phyloP scores from a whole-genome alignment of 495 filamentous ascomycete species.

The Aspergillus leporis region DNA sequence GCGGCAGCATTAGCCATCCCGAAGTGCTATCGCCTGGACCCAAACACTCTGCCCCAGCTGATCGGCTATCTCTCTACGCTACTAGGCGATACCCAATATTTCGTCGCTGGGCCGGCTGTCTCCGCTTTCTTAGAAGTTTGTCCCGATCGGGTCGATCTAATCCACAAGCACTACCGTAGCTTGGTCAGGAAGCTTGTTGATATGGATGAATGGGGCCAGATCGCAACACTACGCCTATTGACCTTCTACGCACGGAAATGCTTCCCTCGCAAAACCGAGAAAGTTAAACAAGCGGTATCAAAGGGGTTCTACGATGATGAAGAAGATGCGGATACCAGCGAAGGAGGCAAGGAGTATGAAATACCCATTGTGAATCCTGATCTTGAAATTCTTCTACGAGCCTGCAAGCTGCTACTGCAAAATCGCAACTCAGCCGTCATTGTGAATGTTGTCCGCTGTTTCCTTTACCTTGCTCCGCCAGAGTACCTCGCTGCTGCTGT shows the following conservation, averaged over 20 bases:
- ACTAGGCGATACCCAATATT: conserved; percentile 89
- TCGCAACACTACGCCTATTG: conserved; percentile 78
- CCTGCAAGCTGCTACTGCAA: conserved; percentile 80
- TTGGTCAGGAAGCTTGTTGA: conserved; percentile 89
- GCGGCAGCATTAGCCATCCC: conserved; percentile 94
- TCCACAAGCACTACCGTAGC: conserved; percentile 85
- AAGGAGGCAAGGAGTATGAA: conserved; percentile 51
- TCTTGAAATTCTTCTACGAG: conserved; percentile 76
- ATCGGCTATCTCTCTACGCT: conserved; percentile 74
- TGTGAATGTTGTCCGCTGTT: conserved; percentile 81
- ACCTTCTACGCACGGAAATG: conserved; percentile 81
- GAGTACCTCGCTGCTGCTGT: conserved; percentile 70
- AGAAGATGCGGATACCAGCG: conserved; percentile 43
- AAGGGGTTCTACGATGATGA: conserved; percentile 81
- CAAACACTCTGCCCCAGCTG: conserved; percentile 78
- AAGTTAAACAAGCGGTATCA: conserved; percentile 48
- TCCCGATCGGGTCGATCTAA: conserved; percentile 77
- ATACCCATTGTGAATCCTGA: conserved; percentile 73
- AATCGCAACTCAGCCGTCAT: conserved; percentile 93
- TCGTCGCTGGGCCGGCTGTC: conserved; percentile 89
- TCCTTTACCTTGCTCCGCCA: conserved; percentile 75
- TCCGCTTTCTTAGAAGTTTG: conserved; percentile 87
- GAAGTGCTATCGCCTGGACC: conserved; percentile 94
- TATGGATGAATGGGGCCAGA: conserved; percentile 98
- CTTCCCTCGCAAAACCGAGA: conserved; percentile 71